Evolutionary conservation across 371 early-diverging fungal genomes (phyloP).

Genomic region (Haplosporangium sp.): DNA sequence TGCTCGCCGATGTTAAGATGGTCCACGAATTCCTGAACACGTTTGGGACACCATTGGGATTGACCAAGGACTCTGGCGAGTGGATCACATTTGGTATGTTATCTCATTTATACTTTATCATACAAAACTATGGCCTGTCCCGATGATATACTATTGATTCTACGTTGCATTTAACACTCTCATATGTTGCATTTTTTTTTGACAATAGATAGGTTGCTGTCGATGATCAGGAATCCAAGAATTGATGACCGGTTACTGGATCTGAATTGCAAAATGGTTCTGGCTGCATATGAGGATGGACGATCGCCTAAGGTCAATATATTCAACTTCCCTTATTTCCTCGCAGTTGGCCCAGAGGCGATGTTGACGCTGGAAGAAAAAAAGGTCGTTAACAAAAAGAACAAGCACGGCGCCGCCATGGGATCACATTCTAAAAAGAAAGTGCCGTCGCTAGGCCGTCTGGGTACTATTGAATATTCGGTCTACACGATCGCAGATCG

Average conservation of each 20-base stretch:
- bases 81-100: slow-evolving; percentile 49
- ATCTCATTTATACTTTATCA: too few relatives aligned
- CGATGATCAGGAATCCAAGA: slow-evolving; percentile 48
- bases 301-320: slow-evolving; percentile 21
- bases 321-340: slow-evolving; percentile 40
- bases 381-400: slow-evolving; percentile 36
- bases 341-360: slow-evolving; percentile 35
- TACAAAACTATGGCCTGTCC: too few relatives aligned
- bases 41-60: slow-evolving; percentile 40
- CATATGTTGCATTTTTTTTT: not conserved
- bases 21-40: slow-evolving; percentile 52
- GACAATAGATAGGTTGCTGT: slow-evolving; percentile 23
- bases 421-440: slow-evolving; percentile 16
- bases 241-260: slow-evolving; percentile 44
- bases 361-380: slow-evolving; percentile 7
- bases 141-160: not conserved
- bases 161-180: not conserved
- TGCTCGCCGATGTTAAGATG: slow-evolving; percentile 53
- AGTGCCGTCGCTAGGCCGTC: slow-evolving; percentile 5
- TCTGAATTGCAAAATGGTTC: slow-evolving; percentile 42
- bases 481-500: slow-evolving; percentile 37
- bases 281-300: slow-evolving; percentile 37
- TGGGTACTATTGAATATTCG: slow-evolving; percentile 42
- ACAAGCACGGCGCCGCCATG: slow-evolving; percentile 6
- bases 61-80: slow-evolving; percentile 49